Evolutionary conservation across 306 rosid genomes (phyloP).

Genomic region (Acacia melanoxylon): DNA sequence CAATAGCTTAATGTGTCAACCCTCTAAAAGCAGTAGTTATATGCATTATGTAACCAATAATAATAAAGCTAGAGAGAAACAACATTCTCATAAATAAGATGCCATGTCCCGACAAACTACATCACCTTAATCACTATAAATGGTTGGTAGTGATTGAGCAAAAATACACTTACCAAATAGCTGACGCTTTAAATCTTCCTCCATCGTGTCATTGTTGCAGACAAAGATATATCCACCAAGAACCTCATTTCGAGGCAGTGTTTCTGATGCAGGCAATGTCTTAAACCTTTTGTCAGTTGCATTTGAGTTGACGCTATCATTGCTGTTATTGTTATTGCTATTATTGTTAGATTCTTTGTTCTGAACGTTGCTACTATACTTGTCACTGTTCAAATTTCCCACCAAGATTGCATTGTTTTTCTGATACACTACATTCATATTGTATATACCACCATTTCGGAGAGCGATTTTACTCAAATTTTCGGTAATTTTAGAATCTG

Average conservation of each 20-base stretch:
- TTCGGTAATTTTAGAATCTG: slow-evolving; percentile 65
- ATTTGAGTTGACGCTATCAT: slow-evolving; percentile 45
- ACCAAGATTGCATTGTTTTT: slow-evolving; percentile 60
- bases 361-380: slow-evolving; percentile 58
- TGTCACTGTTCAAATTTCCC: slow-evolving; percentile 59
- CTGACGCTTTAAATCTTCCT: slow-evolving; percentile 94
- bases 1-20: neutral
- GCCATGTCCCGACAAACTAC: neutral
- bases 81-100: neutral
- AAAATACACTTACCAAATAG: slow-evolving; percentile 67
- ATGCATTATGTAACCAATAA: neutral
- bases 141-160: neutral
- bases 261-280: slow-evolving; percentile 97
- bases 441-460: slow-evolving; percentile 56
- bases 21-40: neutral
- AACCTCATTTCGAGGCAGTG: slow-evolving; percentile 95
- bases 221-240: slow-evolving; percentile 99
- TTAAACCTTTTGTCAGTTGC: slow-evolving; percentile 89
- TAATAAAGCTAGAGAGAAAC: neutral
- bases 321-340: slow-evolving; percentile 42
- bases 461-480: slow-evolving; percentile 58
- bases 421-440: slow-evolving; percentile 71
- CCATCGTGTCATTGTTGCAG: slow-evolving; percentile 98
- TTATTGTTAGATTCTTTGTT: slow-evolving; percentile 60
- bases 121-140: neutral